Evolutionary conservation across 306 rosid genomes (phyloP), one percentile per base, ranked within the genome.

Genomic region (Glycine latifolia): DNA sequence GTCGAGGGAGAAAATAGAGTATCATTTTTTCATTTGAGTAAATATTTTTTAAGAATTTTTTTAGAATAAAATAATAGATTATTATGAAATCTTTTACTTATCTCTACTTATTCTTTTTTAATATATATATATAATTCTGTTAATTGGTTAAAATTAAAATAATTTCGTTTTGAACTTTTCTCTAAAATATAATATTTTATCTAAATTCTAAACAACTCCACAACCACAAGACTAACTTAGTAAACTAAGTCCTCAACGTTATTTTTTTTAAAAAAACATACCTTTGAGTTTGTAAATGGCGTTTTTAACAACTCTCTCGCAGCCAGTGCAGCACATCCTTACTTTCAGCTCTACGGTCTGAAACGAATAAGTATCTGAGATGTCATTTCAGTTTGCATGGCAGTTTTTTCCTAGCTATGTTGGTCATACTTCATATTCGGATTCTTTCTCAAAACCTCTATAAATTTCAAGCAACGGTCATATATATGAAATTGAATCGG

Each of bases 331-430:
- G 83, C 98, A 95, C 99, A 95, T 95, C 86, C 99, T 88, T 59
- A 93, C 99, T 87, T 89, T 93, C 73, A 95, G 91, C 70, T 93
- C 99, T 88, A 95, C 97, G 0, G 98, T 95, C 99, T 95, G 92
- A 73, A 91, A 95, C 76, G 79, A 69, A 89, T 84, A 79, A 49
- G 54, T 20, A 69, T 13, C 65, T 50, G 7, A 83, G 6, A 69
- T 85, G 66, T 75, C 59, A 59, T 80, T 80, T 83, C 14, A 80
- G 52, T 61, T 67, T 72, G 63, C 49, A 66, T 69, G 33, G 5
- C 52, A 35, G 5, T 7, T 39, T 77, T 61, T n/a, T 35, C 44
- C 54, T 68, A 68, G 16, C 9, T 68, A 63, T 63, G 11, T 63
- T 33, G 7, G 8, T n/a, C 67, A 62, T 31, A 8, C 2, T 4